Base-by-base conservation (phyloP, 1,284 basidiomycete species). In the Cryptococcus sp. region DNA sequence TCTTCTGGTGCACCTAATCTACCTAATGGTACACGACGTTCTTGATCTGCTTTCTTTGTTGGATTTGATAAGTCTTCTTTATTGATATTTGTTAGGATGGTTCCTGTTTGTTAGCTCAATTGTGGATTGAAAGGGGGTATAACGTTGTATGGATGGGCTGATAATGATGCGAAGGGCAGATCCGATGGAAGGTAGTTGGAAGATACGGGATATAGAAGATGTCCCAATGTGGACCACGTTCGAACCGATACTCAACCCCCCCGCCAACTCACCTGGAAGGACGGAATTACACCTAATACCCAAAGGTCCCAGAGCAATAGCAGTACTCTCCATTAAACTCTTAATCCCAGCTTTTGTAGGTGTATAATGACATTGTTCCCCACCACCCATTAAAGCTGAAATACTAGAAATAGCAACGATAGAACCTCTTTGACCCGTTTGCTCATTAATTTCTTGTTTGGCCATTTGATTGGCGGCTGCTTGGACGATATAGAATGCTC, bases 281-380 rank as follows among this genome's bases (percentile, higher is more conserved):
- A 78, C 75, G 0, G 73, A 73, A 52, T 78, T 78, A 55, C 86
- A 87, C 21, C 87, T 79, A 58, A 89, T 89, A 46, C 82, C 82
- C 67, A 86, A 82, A 53, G 85, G 83, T 13, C 86, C 86, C 14
- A 89, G 76, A 0, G 87, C 86, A 45, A 88, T 83, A 0, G 87
- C 85, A 58, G 84, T 86, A 59, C 84, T 86, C 73, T 89, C 86
- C 87, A 89, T 91, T 55, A 91, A 71, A 23, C 85, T 86, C 50
- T 87, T 80, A 55, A 90, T 81, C 0, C 84, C 87, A 0, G 87
- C 87, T 67, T 89, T 88, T 2, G 87, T 89, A 1, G 87, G 87
- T 0, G 86, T 87, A 65, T 89, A 89, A 67, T 88, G 86, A 43
- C 80, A 82, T 76, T 89, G 87, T 51, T 83, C 76, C 52, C 81